Base-by-base conservation (phyloP, 2,329 filamentous ascomycete genomes). In the Microdochium trichocladiopsis region DNA sequence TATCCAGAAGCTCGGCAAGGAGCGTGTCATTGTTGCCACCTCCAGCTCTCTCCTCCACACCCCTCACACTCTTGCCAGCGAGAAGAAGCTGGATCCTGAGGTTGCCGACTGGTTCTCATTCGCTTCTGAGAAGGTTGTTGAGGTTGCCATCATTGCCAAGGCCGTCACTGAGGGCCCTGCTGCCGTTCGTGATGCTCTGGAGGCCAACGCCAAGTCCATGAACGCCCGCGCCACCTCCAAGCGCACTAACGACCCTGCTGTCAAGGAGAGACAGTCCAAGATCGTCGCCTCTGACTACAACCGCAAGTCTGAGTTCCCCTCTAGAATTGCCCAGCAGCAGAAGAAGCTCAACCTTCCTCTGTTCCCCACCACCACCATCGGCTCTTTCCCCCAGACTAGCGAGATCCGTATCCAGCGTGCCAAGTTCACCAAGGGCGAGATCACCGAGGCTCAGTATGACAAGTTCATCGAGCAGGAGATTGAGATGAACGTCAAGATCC, bases 401-500 rank as follows among this genome's bases (percentile, higher is more conserved):
- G 90, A 97, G 75, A 99, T 99, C 77, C 91, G 94, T 77, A 78
- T 95, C 65, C 86, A 92, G 77, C 89, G 94, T 69, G 95, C 94
- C 84, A 96, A 94, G 83, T 90, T 96, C 80, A 95, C 92, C 82
- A 99, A 99, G 87, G 88, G 88, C 69, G 92, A 97, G 75, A 97
- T 99, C 74, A 92, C 87, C 50, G 80, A 86, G 64, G 82, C 86
- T 69, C 78, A 97, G 78, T 99, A 99, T 75, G 94, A 99, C 79
- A 88, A 90, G 75, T 99, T 99, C 83, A 99, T 99, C 64, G 90
- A 97, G 83, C 88, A 95, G 82, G 94, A 99, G 84, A 99, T 99
- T 65, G 80, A 90, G 67, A 87, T 95, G 58, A 90, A 93, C 69
- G 83, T 99, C 76, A 89, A 91, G 81, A 89, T 97, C 74, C 94